phyloP scores from a whole-genome alignment of 2,329 filamentous ascomycete genomes.

The Ophiostoma triangulosporum region DNA sequence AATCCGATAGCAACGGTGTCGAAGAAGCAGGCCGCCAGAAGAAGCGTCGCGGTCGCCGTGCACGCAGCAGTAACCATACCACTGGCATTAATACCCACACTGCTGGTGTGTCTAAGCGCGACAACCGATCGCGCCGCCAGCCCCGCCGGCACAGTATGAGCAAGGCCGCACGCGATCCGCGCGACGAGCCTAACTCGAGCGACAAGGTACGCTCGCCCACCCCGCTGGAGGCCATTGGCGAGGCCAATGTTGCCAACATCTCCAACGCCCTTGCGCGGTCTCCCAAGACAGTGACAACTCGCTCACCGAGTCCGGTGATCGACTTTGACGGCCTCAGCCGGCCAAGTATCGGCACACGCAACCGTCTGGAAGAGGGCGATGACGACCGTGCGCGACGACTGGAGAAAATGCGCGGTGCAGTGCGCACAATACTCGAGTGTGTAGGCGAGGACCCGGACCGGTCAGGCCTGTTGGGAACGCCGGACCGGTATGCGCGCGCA shows the following conservation, averaged over 20 bases:
- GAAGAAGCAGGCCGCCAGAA: neutral
- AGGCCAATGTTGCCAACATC: neutral
- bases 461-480: constrained; percentile 52
- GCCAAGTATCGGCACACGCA: constrained; percentile 44
- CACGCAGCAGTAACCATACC: neutral
- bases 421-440: constrained; percentile 54
- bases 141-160: constrained; percentile 30
- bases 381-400: constrained; percentile 38
- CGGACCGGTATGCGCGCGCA: constrained; percentile 84
- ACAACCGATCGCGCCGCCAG: neutral
- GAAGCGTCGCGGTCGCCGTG: neutral
- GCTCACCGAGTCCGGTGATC: constrained; percentile 7
- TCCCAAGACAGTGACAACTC: neutral
- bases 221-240: neutral
- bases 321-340: constrained; percentile 11
- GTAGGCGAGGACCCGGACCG: constrained; percentile 55
- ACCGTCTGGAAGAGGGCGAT: constrained; percentile 42
- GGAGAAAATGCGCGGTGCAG: constrained; percentile 45
- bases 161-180: constrained; percentile 47
- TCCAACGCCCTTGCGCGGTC: neutral
- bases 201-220: neutral
- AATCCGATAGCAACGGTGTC: neutral
- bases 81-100: neutral
- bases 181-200: constrained; percentile 31
- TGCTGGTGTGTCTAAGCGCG: neutral